Percentiles rank a stretch among this genome's conserved stretches.
Conservation (phyloP, 805 yeast species). For the Candida verbasci region DNA sequence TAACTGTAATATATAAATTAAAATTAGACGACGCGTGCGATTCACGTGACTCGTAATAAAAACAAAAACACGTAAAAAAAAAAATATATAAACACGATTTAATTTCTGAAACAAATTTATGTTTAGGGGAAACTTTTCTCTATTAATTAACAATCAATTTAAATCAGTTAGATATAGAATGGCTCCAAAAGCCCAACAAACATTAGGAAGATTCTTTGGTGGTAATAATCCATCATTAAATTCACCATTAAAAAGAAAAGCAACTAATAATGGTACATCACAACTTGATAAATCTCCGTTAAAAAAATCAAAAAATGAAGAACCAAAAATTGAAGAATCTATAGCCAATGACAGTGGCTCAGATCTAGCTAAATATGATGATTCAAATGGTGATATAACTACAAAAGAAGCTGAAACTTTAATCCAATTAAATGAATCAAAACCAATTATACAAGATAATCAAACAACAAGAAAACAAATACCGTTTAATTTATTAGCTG, state of each 20-base stretch:
- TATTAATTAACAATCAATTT: neutral
- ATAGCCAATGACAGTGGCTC: too few species aligned
- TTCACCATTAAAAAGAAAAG: constrained; percentile 1
- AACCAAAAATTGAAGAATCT: too few species aligned
- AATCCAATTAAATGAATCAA: constrained; percentile 6
- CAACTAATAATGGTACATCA: neutral
- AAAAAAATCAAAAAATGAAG: constrained; percentile 3
- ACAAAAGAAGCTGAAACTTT: constrained; percentile 11
- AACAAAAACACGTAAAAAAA: neutral
- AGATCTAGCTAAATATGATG: neutral
- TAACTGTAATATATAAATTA: neutral
- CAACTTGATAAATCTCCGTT: neutral
- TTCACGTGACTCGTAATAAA: constrained; percentile 3
- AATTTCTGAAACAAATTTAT: constrained; percentile 1
- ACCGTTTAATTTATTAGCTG: constrained; percentile 43
- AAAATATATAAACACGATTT: neutral
- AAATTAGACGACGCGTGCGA: too few species aligned
- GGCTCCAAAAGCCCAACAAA: constrained; percentile 20
- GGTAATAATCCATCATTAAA: neutral
- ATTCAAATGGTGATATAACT: too few species aligned
- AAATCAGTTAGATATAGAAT: too few species aligned
- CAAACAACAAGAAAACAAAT: constrained; percentile 13
- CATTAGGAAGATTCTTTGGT: constrained; percentile 28
- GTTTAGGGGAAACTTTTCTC: neutral
- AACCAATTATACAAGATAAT: neutral